These are phyloP conservation scores for Creolimax fragrantissima DNA, from an alignment of 78 protist species.

Conservation along the genomic window DNA sequence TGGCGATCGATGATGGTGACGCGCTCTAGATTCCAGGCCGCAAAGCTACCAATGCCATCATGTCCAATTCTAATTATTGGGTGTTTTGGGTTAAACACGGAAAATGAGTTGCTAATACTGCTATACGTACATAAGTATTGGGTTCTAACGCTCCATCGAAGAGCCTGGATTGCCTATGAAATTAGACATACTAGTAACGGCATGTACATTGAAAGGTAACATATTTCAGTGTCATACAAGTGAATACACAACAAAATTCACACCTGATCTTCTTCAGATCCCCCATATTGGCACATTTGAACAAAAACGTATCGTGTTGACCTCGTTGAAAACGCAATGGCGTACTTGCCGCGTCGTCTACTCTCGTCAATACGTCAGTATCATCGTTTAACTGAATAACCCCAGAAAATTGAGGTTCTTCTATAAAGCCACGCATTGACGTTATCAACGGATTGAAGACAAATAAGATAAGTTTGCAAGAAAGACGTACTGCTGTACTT, in stretches of 20 bases:
- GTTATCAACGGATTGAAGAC: no score
- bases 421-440: no score
- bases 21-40: neutral
- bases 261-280: neutral
- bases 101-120: neutral
- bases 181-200: neutral
- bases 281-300: neutral
- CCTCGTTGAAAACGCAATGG: neutral
- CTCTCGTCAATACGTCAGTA: no score
- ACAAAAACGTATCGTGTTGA: neutral
- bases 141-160: neutral
- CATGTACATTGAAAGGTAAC: neutral
- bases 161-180: neutral
- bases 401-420: no score
- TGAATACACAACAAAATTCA: neutral
- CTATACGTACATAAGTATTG: neutral
- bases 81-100: neutral
- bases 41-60: neutral
- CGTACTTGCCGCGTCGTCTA: no score
- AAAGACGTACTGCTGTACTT: no score
- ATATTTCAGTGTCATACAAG: neutral
- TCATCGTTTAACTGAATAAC: no score
- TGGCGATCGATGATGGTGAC: neutral
- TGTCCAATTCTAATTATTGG: slow-evolving; percentile 10
- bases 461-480: no score